A percentile compares a stretch with the other conserved stretches of the same genome.
phyloP scores from a whole-genome alignment of 2,329 filamentous ascomycete genomes.

The Xylariaceae sp. region DNA sequence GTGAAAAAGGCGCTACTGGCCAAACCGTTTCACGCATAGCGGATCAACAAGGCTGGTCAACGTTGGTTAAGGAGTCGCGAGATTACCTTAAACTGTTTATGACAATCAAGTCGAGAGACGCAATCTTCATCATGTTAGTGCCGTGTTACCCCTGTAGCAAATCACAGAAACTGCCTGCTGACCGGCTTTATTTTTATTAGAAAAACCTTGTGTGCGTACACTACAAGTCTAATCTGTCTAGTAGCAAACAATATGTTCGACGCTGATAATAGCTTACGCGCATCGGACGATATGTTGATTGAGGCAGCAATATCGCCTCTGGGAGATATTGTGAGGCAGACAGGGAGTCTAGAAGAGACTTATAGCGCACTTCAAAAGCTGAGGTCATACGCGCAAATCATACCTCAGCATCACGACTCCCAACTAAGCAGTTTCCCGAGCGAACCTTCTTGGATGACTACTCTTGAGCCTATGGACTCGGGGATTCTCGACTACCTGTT shows the following conservation, averaged over 20 bases:
- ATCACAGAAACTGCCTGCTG: background rate
- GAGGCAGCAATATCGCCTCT: constrained; percentile 4
- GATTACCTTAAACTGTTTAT: constrained; percentile 44
- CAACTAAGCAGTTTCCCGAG: background rate
- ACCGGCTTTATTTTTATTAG: background rate
- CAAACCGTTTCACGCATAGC: constrained; percentile 5
- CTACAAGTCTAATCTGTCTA: constrained; percentile 23
- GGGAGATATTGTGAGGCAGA: constrained; percentile 12
- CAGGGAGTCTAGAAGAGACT: background rate
- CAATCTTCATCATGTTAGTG: constrained; percentile 21
- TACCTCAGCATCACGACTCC: background rate
- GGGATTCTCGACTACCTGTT: constrained; percentile 12
- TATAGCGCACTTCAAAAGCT: constrained; percentile 8
- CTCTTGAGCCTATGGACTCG: background rate
- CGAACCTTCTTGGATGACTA: background rate
- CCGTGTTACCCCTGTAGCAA: too few relatives aligned
- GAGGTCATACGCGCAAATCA: background rate
- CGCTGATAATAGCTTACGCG: background rate
- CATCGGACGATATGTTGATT: constrained; percentile 4
- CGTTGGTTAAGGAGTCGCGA: constrained; percentile 43
- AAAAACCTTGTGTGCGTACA: constrained; percentile 27
- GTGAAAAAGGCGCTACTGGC: constrained; percentile 33
- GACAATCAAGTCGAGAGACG: constrained; percentile 18
- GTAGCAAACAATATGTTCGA: constrained; percentile 23
- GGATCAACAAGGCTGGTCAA: constrained; percentile 40